Conservation (phyloP, 1,139 yeast genomes). For the Meyerozyma elateridarum region DNA sequence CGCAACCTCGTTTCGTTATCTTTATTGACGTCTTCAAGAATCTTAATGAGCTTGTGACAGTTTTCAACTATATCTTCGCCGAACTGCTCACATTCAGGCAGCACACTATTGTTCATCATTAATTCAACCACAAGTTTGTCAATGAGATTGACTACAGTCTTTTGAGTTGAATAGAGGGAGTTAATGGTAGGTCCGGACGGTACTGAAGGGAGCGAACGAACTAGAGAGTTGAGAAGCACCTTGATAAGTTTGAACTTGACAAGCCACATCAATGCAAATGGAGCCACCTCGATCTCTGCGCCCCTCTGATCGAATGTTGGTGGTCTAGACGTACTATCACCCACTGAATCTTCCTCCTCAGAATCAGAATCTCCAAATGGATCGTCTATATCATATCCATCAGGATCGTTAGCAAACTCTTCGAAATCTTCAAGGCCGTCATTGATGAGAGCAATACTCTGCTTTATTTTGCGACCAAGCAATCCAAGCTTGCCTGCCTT, state of each 20-base stretch:
- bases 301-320: slow-evolving; percentile 13
- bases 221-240: slow-evolving; percentile 48
- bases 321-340: slow-evolving; percentile 16
- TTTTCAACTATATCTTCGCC: slow-evolving; percentile 23
- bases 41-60: slow-evolving; percentile 27
- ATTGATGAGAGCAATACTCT: slow-evolving; percentile 44
- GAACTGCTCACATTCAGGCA: slow-evolving; percentile 23
- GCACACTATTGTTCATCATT: slow-evolving; percentile 39
- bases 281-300: slow-evolving; percentile 31
- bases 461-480: slow-evolving; percentile 41
- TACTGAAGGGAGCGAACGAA: slow-evolving; percentile 47
- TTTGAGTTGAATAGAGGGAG: slow-evolving; percentile 27
- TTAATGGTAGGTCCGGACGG: slow-evolving; percentile 34
- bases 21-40: slow-evolving; percentile 35
- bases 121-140: slow-evolving; percentile 47
- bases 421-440: slow-evolving; percentile 64
- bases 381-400: slow-evolving; percentile 38
- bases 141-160: slow-evolving; percentile 27
- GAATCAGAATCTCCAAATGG: slow-evolving; percentile 29
- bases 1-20: slow-evolving; percentile 37
- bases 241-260: slow-evolving; percentile 52
- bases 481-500: slow-evolving; percentile 49
- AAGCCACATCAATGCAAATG: slow-evolving; percentile 45
- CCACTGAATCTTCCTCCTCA: slow-evolving; percentile 24
- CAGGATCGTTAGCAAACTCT: slow-evolving; percentile 65